Conservation (phyloP, 1,284 basidiomycete species). For the Amylostereum chailletii region DNA sequence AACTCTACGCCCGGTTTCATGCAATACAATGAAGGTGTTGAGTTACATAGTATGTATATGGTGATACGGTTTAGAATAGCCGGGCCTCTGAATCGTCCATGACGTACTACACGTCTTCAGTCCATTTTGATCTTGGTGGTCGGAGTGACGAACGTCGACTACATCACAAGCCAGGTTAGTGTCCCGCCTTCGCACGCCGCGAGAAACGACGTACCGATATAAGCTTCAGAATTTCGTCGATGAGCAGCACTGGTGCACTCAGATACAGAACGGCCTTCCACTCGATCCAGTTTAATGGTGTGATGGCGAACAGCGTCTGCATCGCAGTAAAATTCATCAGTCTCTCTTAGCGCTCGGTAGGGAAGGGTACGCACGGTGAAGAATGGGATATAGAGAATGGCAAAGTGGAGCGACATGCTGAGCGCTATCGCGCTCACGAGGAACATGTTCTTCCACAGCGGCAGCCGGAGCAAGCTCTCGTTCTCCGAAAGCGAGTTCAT, state of each 20-base stretch:
- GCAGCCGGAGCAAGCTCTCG: constrained; percentile 82
- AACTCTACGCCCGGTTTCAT: too few species aligned
- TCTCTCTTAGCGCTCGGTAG: constrained; percentile 2
- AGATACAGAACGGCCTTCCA: constrained; percentile 93
- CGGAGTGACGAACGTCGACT: constrained; percentile 37
- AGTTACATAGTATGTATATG: too few species aligned
- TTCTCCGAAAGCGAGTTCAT: constrained; percentile 99
- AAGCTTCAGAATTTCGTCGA: constrained; percentile 91
- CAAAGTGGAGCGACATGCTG: constrained; percentile 88
- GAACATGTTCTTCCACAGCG: constrained; percentile 91
- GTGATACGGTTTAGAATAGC: too few species aligned
- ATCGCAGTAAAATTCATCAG: constrained; percentile 7
- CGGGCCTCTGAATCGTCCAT: too few species aligned
- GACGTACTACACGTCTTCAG: constrained; percentile 1
- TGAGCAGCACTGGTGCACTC: constrained; percentile 81
- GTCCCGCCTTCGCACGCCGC: too few species aligned
- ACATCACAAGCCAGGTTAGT: neutral
- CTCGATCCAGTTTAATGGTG: constrained; percentile 84
- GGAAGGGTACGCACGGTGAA: constrained; percentile 59
- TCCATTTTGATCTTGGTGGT: constrained; percentile 39
- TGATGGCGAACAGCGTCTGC: constrained; percentile 85
- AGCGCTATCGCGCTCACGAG: constrained; percentile 83
- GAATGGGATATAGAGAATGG: constrained; percentile 93
- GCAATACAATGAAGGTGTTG: too few species aligned
- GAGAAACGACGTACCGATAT: constrained; percentile 47